Evolutionary conservation across 2,329 filamentous ascomycete species (phyloP).

Genomic region (Diaporthe velutina): DNA sequence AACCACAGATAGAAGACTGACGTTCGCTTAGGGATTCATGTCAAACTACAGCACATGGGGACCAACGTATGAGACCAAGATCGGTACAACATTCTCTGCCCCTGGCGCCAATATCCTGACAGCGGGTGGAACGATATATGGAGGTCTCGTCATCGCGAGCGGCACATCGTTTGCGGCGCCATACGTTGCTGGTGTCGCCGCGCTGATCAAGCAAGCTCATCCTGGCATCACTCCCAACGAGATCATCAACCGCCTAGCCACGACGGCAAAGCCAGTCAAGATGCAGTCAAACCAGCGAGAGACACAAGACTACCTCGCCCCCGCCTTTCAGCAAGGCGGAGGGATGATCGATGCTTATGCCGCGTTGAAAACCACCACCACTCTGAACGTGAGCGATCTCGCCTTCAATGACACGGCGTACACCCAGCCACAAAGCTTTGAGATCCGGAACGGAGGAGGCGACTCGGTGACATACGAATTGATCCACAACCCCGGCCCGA

Average conservation of each 20-base stretch:
- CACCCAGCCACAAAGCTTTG: slow-evolving; percentile 7
- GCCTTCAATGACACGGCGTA: slow-evolving; percentile 32
- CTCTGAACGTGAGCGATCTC: slow-evolving; percentile 24
- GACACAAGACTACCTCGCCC: slow-evolving; percentile 24
- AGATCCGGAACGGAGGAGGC: slow-evolving; percentile 17
- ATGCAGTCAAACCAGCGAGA: slow-evolving; percentile 30
- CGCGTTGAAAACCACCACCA: slow-evolving; percentile 24
- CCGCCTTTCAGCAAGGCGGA: slow-evolving; percentile 22
- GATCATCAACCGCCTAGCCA: slow-evolving; percentile 27
- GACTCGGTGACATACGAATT: slow-evolving; percentile 16
- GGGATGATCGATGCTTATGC: slow-evolving; percentile 31
- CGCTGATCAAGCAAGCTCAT: slow-evolving; percentile 27
- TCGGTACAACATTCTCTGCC: slow-evolving; percentile 19
- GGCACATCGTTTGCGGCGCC: slow-evolving; percentile 31
- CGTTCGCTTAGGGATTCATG: slow-evolving; percentile 1
- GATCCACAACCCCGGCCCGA: slow-evolving; percentile 7
- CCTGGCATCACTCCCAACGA: slow-evolving; percentile 11
- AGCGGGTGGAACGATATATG: slow-evolving; percentile 16
- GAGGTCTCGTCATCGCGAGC: slow-evolving; percentile 15
- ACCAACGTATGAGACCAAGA: slow-evolving; percentile 26
- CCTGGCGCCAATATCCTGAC: slow-evolving; percentile 18
- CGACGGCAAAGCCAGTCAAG: slow-evolving; percentile 30
- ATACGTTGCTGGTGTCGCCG: slow-evolving; percentile 15
- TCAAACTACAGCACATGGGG: slow-evolving; percentile 32
- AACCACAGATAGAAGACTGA: not conserved